Evolutionary conservation across 2,329 filamentous ascomycete genomes (phyloP).

Genomic region (Aspergillus uvarum): DNA sequence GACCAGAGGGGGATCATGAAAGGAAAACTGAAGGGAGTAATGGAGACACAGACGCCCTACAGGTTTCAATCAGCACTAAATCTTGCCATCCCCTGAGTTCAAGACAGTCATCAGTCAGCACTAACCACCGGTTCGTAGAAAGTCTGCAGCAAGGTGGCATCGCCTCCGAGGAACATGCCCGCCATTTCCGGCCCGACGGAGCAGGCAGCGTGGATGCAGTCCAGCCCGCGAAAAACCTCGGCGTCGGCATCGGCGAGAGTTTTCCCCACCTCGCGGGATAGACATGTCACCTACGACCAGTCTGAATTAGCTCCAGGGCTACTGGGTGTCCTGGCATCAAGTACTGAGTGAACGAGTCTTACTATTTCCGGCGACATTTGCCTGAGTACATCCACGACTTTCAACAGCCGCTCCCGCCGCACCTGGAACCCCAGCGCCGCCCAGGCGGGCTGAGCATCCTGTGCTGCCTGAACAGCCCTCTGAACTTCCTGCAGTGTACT

Average conservation of each 20-base stretch:
- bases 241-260: conserved; percentile 27
- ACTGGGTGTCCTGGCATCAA: neutral
- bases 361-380: conserved; percentile 20
- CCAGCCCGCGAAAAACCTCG: conserved; percentile 28
- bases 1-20: conserved; percentile 66
- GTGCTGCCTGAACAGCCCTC: conserved; percentile 21
- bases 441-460: conserved; percentile 26
- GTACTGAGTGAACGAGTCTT: neutral
- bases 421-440: conserved; percentile 17
- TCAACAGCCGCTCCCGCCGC: conserved; percentile 20
- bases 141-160: conserved; percentile 23
- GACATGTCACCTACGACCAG: conserved; percentile 12
- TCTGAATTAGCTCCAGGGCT: neutral
- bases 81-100: neutral
- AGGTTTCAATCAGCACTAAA: conserved; percentile 36
- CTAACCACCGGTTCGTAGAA: conserved; percentile 25
- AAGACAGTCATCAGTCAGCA: neutral
- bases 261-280: conserved; percentile 27
- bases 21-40: conserved; percentile 52
- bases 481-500: conserved; percentile 25
- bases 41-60: conserved; percentile 59
- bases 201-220: conserved; percentile 29
- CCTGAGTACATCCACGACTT: conserved; percentile 19
- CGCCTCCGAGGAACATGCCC: conserved; percentile 24
- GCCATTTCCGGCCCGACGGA: conserved; percentile 26